A percentile compares a stretch with the other conserved stretches of the same genome.
Evolutionary conservation across 2,329 filamentous ascomycete species (phyloP).

Genomic region (Ceratocystiopsis sp.): DNA sequence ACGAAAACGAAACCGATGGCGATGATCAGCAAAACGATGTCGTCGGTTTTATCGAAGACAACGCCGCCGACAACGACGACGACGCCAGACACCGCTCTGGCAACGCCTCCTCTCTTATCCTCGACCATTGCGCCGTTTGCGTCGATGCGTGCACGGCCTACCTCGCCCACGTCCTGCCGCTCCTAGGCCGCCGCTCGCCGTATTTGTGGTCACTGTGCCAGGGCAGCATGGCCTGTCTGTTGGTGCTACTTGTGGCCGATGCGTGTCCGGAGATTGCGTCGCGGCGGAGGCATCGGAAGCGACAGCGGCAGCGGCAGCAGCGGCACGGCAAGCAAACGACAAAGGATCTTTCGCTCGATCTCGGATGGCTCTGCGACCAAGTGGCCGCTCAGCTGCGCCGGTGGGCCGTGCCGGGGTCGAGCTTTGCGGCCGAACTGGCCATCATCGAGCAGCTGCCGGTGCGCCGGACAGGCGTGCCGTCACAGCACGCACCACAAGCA

Average conservation of each 20-base stretch:
- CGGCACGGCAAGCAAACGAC: too few species aligned
- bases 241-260: conserved; percentile 18
- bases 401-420: conserved; percentile 18
- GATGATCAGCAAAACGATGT: too few species aligned
- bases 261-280: conserved; percentile 12
- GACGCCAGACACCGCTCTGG: neutral
- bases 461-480: too few species aligned
- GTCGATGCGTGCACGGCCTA: conserved; percentile 20
- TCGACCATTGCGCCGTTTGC: conserved; percentile 19
- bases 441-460: conserved; percentile 8
- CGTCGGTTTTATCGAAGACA: too few species aligned
- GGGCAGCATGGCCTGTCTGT: conserved; percentile 17
- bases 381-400: conserved; percentile 15
- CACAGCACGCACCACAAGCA: too few species aligned
- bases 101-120: conserved; percentile 9
- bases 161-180: conserved; percentile 18
- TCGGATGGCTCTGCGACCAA: conserved; percentile 14
- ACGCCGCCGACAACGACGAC: too few species aligned
- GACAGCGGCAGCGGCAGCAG: neutral
- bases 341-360: conserved; percentile 1
- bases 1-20: too few species aligned
- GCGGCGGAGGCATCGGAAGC: neutral
- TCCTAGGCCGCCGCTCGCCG: conserved; percentile 20
- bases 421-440: conserved; percentile 12
- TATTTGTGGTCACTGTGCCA: conserved; percentile 22